Conservation (phyloP, 225 moss, liverwort and hornwort species). For the Ulota crispa region DNA sequence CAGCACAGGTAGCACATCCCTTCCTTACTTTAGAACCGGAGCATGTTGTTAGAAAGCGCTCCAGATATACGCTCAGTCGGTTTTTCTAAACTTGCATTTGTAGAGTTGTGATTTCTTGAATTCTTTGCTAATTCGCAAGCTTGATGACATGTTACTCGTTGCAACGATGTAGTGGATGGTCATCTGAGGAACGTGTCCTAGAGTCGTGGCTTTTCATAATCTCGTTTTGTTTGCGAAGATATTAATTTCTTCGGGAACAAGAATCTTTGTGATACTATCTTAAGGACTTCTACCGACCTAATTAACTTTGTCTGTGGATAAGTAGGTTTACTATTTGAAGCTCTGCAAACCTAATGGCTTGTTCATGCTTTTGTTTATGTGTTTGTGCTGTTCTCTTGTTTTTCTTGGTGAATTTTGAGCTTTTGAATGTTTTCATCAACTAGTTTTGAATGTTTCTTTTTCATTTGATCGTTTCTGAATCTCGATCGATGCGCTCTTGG, state of each 20-base stretch:
- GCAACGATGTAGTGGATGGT: background rate
- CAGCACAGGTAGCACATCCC: conserved; percentile 28
- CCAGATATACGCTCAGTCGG: background rate
- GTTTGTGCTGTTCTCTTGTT: background rate
- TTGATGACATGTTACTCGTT: background rate
- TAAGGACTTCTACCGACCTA: background rate
- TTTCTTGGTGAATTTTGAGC: background rate
- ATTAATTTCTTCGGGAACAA: background rate
- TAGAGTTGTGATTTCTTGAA: background rate
- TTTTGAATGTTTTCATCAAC: background rate
- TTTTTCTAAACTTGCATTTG: background rate
- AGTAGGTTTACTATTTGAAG: background rate
- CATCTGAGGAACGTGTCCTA: background rate
- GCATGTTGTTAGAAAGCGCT: background rate
- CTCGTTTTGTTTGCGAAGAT: background rate
- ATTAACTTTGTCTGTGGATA: background rate
- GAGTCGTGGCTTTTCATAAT: background rate
- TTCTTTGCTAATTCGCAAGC: background rate
- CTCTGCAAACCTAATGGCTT: background rate
- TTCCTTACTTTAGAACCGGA: background rate
- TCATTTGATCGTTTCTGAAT: background rate
- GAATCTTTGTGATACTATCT: background rate
- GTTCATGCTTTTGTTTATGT: background rate
- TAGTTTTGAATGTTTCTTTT: background rate
- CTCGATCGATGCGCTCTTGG: background rate